Evolutionary conservation across 768 basidiomycete genomes (phyloP).

Genomic region (Daedaleopsis sinensis): DNA sequence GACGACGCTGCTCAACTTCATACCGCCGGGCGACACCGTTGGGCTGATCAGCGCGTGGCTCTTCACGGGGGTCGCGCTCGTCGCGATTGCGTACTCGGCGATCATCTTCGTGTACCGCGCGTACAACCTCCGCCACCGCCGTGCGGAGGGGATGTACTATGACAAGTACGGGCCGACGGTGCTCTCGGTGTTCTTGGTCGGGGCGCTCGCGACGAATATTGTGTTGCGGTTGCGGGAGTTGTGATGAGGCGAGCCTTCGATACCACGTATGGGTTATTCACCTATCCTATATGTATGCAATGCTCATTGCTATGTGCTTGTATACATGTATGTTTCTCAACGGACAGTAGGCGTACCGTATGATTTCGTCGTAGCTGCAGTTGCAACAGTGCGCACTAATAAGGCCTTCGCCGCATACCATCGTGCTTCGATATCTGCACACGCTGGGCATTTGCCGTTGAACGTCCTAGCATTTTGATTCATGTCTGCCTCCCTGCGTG

Average conservation of each 20-base stretch:
- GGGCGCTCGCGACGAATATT: conserved; percentile 76
- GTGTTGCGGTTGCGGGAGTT: conserved; percentile 67
- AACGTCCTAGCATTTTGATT: no score
- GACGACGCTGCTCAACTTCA: conserved; percentile 87
- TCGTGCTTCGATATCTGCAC: no score
- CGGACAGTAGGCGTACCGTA: no score
- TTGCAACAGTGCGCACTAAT: no score
- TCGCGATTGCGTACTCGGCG: conserved; percentile 87
- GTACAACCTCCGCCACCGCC: conserved; percentile 63
- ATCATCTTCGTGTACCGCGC: conserved; percentile 81
- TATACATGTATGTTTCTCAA: no score
- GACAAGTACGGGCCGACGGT: conserved; percentile 87
- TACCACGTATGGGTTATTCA: no score
- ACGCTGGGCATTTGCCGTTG: no score
- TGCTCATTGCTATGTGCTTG: no score
- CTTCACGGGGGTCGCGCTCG: conserved; percentile 89
- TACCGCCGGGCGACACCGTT: conserved; percentile 65
- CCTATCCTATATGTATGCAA: no score
- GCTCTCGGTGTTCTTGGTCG: conserved; percentile 68
- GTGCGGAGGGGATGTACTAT: conserved; percentile 84
- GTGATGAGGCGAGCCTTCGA: not conserved
- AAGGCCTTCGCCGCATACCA: no score
- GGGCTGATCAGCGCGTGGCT: conserved; percentile 86
- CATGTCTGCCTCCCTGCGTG: no score
- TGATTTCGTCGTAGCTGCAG: no score